phyloP scores from a whole-genome alignment of 176 grass and related monocot genomes.

The Carex scoparia region DNA sequence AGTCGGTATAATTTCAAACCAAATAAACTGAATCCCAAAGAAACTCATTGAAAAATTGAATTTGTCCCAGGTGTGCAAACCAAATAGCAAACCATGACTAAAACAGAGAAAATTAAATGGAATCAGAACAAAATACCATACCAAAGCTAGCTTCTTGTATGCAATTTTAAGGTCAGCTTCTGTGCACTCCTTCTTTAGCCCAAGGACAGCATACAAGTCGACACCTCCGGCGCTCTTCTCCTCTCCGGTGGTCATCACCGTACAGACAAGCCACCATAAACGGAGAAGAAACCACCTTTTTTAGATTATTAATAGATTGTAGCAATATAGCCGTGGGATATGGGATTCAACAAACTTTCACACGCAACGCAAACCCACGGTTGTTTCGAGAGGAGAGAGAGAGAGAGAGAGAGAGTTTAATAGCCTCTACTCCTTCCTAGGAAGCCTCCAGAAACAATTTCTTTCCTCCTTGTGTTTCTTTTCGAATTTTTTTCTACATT shows the following conservation, averaged over 20 bases:
- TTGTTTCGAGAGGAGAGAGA: background rate
- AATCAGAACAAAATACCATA: conserved; percentile 25
- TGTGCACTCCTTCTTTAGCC: conserved; percentile 83
- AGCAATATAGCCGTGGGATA: background rate
- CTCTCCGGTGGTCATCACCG: conserved; percentile 40
- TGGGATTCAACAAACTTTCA: conserved; percentile 16
- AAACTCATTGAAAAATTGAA: background rate
- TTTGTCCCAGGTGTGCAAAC: background rate
- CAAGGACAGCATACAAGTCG: conserved; percentile 76
- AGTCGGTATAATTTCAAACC: background rate
- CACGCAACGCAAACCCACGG: conserved; percentile 15
- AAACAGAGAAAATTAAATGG: background rate
- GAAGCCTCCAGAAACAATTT: conserved; percentile 82
- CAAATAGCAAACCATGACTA: background rate
- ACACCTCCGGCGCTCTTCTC: conserved; percentile 27
- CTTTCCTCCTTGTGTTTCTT: conserved; percentile 26
- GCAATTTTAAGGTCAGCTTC: conserved; percentile 64
- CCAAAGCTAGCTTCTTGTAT: conserved; percentile 88
- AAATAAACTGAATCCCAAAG: background rate
- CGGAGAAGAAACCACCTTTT: background rate
- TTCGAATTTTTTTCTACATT: conserved; percentile 19
- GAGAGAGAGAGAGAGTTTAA: background rate
- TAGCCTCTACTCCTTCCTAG: conserved; percentile 22
- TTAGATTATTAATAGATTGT: background rate
- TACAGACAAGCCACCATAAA: background rate